Evolutionary conservation across 441 rosid genomes (phyloP).

Genomic region (Corymbia calophylla): DNA sequence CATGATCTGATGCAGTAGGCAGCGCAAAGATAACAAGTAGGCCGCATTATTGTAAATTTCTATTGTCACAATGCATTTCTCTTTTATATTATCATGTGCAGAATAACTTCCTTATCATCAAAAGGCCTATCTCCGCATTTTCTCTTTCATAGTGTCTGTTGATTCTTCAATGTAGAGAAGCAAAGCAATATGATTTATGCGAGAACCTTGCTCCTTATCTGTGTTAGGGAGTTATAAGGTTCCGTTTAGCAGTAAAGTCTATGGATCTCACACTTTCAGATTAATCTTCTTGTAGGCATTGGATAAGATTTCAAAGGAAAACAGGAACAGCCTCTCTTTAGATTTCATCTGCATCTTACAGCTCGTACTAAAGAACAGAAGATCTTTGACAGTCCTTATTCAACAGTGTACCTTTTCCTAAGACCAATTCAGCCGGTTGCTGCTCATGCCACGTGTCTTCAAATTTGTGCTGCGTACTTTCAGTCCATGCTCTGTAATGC

Average conservation of each 20-base stretch:
- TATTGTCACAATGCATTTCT: not conserved
- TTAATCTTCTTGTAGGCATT: not conserved
- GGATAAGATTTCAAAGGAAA: not conserved
- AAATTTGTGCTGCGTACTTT: slow-evolving; percentile 71
- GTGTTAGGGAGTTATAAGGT: not conserved
- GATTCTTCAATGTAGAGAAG: not conserved
- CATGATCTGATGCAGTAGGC: not conserved
- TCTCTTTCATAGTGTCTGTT: not conserved
- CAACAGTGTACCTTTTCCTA: slow-evolving; percentile 70
- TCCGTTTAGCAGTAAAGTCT: not conserved
- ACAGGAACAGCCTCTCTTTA: not conserved
- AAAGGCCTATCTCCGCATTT: not conserved
- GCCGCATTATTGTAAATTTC: not conserved
- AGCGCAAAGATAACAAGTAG: not conserved
- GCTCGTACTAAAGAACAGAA: not conserved
- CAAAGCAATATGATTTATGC: not conserved
- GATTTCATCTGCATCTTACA: not conserved
- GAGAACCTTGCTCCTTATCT: not conserved
- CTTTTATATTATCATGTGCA: not conserved
- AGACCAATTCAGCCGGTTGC: slow-evolving; percentile 67
- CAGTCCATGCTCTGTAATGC: slow-evolving; percentile 87
- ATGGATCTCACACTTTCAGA: not conserved
- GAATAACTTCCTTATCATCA: not conserved
- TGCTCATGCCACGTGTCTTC: slow-evolving; percentile 92
- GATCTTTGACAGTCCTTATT: not conserved